Evolutionary conservation across 2,329 filamentous ascomycete species (phyloP).

Genomic region (Fusarium coffeatum): DNA sequence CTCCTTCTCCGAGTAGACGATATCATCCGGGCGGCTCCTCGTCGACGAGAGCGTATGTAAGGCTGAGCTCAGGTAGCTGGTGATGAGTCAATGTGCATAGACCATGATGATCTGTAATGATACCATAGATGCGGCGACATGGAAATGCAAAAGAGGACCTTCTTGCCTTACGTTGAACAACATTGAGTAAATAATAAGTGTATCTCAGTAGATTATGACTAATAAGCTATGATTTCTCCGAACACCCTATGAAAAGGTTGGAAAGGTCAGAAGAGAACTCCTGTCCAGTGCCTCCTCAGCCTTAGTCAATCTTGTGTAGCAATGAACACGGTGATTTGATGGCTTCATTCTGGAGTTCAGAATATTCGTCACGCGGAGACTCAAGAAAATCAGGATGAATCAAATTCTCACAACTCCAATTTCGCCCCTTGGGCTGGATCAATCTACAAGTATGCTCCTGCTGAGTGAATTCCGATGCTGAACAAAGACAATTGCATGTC

Average conservation of each 20-base stretch:
- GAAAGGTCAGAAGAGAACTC: neutral
- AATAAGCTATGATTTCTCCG: neutral
- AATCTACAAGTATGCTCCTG: too few relatives aligned
- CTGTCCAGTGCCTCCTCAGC: neutral
- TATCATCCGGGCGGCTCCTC: slow-evolving; percentile 93
- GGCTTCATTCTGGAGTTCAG: neutral
- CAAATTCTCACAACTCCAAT: neutral
- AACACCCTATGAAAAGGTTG: neutral
- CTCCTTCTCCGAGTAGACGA: slow-evolving; percentile 94
- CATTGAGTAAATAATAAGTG: neutral
- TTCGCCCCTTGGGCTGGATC: neutral
- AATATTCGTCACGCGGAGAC: neutral
- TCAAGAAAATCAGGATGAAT: neutral
- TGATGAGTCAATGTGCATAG: slow-evolving; percentile 44
- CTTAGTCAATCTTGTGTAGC: neutral
- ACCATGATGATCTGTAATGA: slow-evolving; percentile 54
- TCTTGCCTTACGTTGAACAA: slow-evolving; percentile 38
- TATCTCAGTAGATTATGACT: neutral
- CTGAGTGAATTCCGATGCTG: neutral
- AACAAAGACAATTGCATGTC: neutral
- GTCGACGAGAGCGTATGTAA: slow-evolving; percentile 61
- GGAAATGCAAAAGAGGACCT: slow-evolving; percentile 46
- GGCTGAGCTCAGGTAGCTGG: slow-evolving; percentile 32
- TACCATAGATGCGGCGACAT: slow-evolving; percentile 53
- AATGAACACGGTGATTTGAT: neutral